These are phyloP conservation scores for Asterella californica DNA, from an alignment of 225 moss, liverwort and hornwort species.

Conservation along the genomic window DNA sequence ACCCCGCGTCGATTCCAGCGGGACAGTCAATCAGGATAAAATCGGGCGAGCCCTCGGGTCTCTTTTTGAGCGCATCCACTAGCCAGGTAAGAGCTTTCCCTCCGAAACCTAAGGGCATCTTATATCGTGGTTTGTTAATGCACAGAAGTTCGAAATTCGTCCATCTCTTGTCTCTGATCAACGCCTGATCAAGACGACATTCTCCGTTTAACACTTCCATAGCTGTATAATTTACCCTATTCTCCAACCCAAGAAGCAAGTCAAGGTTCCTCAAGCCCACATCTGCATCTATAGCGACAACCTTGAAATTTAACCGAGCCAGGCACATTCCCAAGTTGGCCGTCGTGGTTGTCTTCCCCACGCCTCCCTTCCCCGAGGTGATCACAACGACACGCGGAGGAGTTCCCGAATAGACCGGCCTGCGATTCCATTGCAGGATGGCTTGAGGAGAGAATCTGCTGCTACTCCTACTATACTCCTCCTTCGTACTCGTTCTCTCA, in stretches of 20 bases:
- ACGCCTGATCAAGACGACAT: conserved; percentile 91
- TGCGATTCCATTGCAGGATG: conserved; percentile 92
- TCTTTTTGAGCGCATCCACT: conserved; percentile 88
- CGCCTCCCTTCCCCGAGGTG: conserved; percentile 95
- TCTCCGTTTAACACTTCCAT: conserved; percentile 99
- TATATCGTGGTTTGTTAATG: conserved; percentile 94
- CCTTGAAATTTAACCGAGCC: conserved; percentile 88
- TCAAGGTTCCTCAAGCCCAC: conserved; percentile 93
- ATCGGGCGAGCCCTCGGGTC: conserved; percentile 83
- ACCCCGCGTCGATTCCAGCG: conserved; percentile 94
- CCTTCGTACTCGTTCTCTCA: conserved; percentile 22
- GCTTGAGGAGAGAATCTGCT: conserved; percentile 41
- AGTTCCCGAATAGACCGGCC: conserved; percentile 73
- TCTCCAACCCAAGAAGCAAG: conserved; percentile 88
- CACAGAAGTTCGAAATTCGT: conserved; percentile 98
- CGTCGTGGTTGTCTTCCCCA: conserved; percentile 94
- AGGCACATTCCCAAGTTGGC: conserved; percentile 97
- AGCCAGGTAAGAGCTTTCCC: conserved; percentile 98
- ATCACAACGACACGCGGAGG: conserved; percentile 89
- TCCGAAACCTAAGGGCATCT: conserved; percentile 97
- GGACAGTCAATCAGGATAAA: conserved; percentile 96
- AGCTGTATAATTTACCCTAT: conserved; percentile 97
- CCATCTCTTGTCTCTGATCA: conserved; percentile 97
- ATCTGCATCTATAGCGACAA: conserved; percentile 93
- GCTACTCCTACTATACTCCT: conserved; percentile 11